Base-by-base conservation (phyloP, 345 rosid species). In the Theobroma cacao region DNA sequence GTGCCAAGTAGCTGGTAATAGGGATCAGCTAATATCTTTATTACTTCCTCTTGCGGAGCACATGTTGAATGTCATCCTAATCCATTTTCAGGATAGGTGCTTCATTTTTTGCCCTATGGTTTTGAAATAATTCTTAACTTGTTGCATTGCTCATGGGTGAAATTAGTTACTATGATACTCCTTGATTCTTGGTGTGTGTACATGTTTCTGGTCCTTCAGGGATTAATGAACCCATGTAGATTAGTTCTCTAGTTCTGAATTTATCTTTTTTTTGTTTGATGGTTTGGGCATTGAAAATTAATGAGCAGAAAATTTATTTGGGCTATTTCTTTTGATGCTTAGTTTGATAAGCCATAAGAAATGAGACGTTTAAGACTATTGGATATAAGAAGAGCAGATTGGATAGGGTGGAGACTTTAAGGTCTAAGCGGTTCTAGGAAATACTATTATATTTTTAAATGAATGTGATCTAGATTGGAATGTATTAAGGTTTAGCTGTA, bases 81-180 rank as follows among this genome's bases (percentile, higher is more conserved):
- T 92, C 78, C 98, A 95, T 87, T 90, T 88, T 80, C 93, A 91
- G 78, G 98, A 93, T 75, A 85, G 98, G 99, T 95, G 82, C 34
- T 12, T n/a, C 5, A 24, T 8, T 5, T 65, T 33, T 65, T 34
- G 1, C 59, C 41, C 9, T 18, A 10, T 71, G 41, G 18, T 53
- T 52, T 65, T 34, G 28, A 45, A 28, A 75, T 17, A 26, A 75
- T 26, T 31, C 38, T 26, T 43, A 61, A 45, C 20, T 14, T 41
- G 10, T 43, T 74, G 26, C 26, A 4, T 26, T 45, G 12, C 30
- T 41, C 28, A 13, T 59, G 55, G 30, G 5, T 47, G 59, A 71
- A 26, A 17, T 48, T 52, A 11, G 18, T 36, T 20, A 40, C 45
- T 3, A 40, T 40, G 45, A 40, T 40, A 6, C 45, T 36, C 6